A percentile compares a stretch with the other conserved stretches of the same genome.
Conservation (phyloP, 2,329 filamentous ascomycete species). For the Periconia sp. region DNA sequence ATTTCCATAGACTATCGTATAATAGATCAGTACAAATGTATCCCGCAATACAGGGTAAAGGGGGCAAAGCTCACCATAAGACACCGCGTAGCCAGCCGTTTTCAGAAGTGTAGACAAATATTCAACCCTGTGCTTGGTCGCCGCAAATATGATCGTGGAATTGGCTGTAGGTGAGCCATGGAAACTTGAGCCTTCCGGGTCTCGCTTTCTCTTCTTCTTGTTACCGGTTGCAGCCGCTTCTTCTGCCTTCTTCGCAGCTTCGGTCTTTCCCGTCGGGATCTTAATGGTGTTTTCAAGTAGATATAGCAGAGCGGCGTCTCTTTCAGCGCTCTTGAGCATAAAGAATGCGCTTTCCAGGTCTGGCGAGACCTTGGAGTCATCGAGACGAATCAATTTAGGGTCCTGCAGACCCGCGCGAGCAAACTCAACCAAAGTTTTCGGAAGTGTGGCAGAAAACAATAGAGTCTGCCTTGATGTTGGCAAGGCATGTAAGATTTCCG, state of each 20-base stretch:
- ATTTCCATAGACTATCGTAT: slow-evolving; percentile 83
- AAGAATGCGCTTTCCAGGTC: slow-evolving; percentile 97
- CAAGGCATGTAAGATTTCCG: slow-evolving; percentile 87
- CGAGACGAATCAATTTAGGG: slow-evolving; percentile 83
- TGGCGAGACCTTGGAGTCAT: slow-evolving; percentile 95
- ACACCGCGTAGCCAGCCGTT: slow-evolving; percentile 81
- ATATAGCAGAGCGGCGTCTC: slow-evolving; percentile 88
- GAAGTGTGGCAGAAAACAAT: slow-evolving; percentile 92
- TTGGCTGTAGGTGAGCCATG: slow-evolving; percentile 78
- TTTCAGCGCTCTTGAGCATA: slow-evolving; percentile 86
- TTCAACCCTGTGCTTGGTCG: slow-evolving; percentile 97
- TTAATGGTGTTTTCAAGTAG: slow-evolving; percentile 90
- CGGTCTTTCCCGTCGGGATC: slow-evolving; percentile 71
- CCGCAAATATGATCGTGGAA: slow-evolving; percentile 92
- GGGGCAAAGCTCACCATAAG: slow-evolving; percentile 57
- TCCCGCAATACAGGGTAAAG: neutral
- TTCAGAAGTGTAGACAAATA: slow-evolving; percentile 83
- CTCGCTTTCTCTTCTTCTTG: slow-evolving; percentile 73
- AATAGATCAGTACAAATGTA: neutral
- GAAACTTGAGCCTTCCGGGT: slow-evolving; percentile 51
- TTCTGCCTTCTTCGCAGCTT: slow-evolving; percentile 50
- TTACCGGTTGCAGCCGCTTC: slow-evolving; percentile 50
- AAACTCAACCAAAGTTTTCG: slow-evolving; percentile 93
- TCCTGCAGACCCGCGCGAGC: slow-evolving; percentile 91
- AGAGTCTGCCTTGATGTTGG: slow-evolving; percentile 85